phyloP scores from a whole-genome alignment of 306 rosid genomes.

The Sechiopsis laciniata region DNA sequence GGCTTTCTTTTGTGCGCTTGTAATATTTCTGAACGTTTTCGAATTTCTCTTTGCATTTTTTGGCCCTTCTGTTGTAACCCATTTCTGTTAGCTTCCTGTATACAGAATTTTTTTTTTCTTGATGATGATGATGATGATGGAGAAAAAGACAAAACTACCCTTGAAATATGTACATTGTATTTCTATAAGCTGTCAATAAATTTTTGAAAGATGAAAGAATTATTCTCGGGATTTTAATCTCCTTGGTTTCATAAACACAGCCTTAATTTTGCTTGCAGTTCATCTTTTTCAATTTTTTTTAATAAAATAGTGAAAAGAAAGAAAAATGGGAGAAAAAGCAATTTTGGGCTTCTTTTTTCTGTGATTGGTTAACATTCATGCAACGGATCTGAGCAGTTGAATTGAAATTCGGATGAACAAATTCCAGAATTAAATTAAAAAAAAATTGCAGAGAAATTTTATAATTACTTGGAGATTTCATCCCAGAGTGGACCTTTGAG shows the following conservation, averaged over 20 bases:
- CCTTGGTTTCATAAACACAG: slow-evolving; percentile 5
- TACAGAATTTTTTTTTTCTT: not conserved
- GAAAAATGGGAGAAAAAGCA: too few species aligned
- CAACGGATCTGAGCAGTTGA: slow-evolving; percentile 34
- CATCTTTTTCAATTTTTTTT: not conserved
- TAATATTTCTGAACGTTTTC: slow-evolving; percentile 45
- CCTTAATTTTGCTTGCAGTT: not conserved
- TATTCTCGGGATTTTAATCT: slow-evolving; percentile 33
- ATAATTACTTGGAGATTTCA: slow-evolving; percentile 38
- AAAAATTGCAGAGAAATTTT: not conserved
- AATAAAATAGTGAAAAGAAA: too few species aligned
- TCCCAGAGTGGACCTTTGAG: slow-evolving; percentile 52
- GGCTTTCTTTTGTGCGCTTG: slow-evolving; percentile 46
- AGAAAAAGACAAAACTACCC: not conserved
- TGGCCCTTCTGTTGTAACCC: slow-evolving; percentile 36
- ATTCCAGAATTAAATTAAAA: not conserved
- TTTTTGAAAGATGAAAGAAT: not conserved
- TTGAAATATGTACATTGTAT: not conserved
- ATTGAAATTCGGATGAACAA: not conserved
- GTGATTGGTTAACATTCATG: slow-evolving; percentile 28
- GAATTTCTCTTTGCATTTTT: slow-evolving; percentile 51
- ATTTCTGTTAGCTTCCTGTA: slow-evolving; percentile 40
- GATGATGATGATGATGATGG: too few species aligned
- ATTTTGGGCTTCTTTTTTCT: too few species aligned
- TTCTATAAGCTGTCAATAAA: too few species aligned